Conservation (phyloP, 2,329 filamentous ascomycete species). For the Monosporascus cannonballus region DNA sequence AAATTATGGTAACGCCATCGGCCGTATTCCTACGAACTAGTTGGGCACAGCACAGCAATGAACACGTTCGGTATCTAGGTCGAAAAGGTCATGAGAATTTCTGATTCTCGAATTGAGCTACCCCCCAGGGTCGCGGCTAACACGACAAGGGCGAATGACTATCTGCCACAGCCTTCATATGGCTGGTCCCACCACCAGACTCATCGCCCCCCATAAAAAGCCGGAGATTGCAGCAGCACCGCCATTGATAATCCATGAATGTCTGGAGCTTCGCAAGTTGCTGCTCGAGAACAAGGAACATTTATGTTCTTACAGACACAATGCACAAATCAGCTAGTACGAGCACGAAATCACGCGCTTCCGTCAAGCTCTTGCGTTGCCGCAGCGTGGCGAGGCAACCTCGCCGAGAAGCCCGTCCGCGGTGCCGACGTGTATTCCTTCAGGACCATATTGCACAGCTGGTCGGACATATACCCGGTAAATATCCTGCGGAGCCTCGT, state of each 20-base stretch:
- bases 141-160: slow-evolving; percentile 12
- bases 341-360: slow-evolving; percentile 5
- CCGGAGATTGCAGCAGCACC: slow-evolving; percentile 5
- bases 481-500: slow-evolving; percentile 29
- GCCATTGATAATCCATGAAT: slow-evolving; percentile 9
- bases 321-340: background rate
- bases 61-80: too few relatives aligned
- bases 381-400: slow-evolving; percentile 8
- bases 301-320: slow-evolving; percentile 7
- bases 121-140: slow-evolving; percentile 11
- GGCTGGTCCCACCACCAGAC: slow-evolving; percentile 6
- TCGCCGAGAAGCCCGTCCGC: slow-evolving; percentile 29
- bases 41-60: too few relatives aligned
- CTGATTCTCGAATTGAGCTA: slow-evolving; percentile 3
- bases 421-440: slow-evolving; percentile 36
- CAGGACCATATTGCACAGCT: slow-evolving; percentile 39
- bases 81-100: too few relatives aligned
- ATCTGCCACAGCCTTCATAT: slow-evolving; percentile 14
- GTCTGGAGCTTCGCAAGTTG: slow-evolving; percentile 9
- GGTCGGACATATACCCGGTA: slow-evolving; percentile 31
- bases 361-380: slow-evolving; percentile 6
- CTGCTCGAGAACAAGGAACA: slow-evolving; percentile 15
- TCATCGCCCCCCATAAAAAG: slow-evolving; percentile 1
- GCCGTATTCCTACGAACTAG: too few relatives aligned
- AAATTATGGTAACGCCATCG: too few relatives aligned